Percentiles rank a stretch among this genome's conserved stretches.
These are phyloP conservation scores for Pneumocystis murina DNA, from an alignment of 1,139 yeast genomes.

Conservation along the genomic window DNA sequence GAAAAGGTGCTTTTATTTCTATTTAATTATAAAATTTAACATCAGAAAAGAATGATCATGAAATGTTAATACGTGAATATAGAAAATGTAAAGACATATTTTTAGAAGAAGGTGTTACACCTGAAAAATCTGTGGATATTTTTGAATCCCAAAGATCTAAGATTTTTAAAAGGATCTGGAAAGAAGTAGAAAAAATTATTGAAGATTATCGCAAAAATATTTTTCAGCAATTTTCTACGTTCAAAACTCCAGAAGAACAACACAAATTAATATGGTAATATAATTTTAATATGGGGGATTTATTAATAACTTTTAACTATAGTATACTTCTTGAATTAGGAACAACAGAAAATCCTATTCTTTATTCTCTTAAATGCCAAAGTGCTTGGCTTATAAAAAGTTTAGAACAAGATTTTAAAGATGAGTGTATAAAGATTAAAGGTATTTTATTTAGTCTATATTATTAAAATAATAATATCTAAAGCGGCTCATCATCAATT, in stretches of 20 bases:
- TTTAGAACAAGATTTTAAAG: constrained; percentile 28
- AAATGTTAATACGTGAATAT: constrained; percentile 55
- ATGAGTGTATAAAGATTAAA: constrained; percentile 20
- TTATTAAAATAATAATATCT: background rate
- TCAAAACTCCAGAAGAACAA: constrained; percentile 32
- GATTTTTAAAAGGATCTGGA: constrained; percentile 44
- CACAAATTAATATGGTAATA: constrained; percentile 31
- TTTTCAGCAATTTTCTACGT: constrained; percentile 43
- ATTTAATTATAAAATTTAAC: background rate
- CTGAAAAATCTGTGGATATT: constrained; percentile 5
- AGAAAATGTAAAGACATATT: constrained; percentile 35
- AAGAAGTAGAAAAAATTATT: constrained; percentile 49
- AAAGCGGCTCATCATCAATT: background rate
- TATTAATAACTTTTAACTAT: background rate
- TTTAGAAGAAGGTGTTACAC: constrained; percentile 19
- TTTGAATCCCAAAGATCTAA: constrained; percentile 11
- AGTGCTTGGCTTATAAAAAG: constrained; percentile 26
- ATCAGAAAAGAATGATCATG: constrained; percentile 39
- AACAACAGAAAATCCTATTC: constrained; percentile 47
- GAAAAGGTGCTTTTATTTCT: constrained; percentile 16
- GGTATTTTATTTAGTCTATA: constrained; percentile 19
- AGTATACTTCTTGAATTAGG: constrained; percentile 43
- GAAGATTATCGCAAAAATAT: constrained; percentile 44
- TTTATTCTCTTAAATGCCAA: constrained; percentile 43
- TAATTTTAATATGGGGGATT: constrained; percentile 18